Evolutionary conservation across 2,329 filamentous ascomycete genomes (phyloP).

Genomic region (Rugonectria rugulosa): DNA sequence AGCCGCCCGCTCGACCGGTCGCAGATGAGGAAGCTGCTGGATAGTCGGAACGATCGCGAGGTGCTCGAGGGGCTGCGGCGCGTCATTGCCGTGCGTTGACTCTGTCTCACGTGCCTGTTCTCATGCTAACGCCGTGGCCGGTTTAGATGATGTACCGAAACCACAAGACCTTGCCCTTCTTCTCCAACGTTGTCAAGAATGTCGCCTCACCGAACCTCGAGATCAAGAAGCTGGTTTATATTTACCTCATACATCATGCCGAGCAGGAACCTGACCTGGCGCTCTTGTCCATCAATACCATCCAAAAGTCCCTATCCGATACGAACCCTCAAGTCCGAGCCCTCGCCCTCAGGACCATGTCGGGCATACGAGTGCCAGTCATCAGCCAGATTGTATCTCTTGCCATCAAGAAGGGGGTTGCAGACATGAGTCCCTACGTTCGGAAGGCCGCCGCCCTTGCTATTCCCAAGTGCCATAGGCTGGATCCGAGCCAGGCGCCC

Average conservation of each 20-base stretch:
- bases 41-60: constrained; percentile 92
- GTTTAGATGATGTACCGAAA: constrained; percentile 95
- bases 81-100: constrained; percentile 78
- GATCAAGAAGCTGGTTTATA: constrained; percentile 98
- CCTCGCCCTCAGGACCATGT: constrained; percentile 95
- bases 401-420: constrained; percentile 91
- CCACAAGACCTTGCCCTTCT: constrained; percentile 88
- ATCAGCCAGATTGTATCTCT: constrained; percentile 97
- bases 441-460: constrained; percentile 91
- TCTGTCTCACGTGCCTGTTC: neutral
- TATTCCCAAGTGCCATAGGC: constrained; percentile 92
- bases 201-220: constrained; percentile 92
- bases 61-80: constrained; percentile 89
- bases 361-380: constrained; percentile 93
- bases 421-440: constrained; percentile 94
- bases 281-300: constrained; percentile 96
- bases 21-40: constrained; percentile 93
- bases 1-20: constrained; percentile 74
- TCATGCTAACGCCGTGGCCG: constrained; percentile 12
- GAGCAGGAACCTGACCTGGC: constrained; percentile 96
- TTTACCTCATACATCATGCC: constrained; percentile 96
- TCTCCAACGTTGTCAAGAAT: constrained; percentile 98
- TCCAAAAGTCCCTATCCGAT: constrained; percentile 96
- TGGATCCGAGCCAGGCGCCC: constrained; percentile 86
- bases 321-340: constrained; percentile 89